Percentiles rank a stretch among this genome's conserved stretches.
Evolutionary conservation across 345 rosid genomes (phyloP).

Genomic region (Murraya paniculata): DNA sequence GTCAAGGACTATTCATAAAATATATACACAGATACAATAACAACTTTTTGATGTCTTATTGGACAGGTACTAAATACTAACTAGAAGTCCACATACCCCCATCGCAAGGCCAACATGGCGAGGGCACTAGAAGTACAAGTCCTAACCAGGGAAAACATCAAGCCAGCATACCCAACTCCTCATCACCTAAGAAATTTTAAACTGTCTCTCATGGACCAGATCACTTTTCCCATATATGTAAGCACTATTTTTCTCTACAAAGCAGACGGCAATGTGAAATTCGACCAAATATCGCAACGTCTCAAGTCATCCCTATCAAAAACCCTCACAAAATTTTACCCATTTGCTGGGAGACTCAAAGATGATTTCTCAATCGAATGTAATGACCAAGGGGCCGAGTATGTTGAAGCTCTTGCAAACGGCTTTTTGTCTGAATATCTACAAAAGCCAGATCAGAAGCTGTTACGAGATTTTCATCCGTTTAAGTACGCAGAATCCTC

Average conservation of each 20-base stretch:
- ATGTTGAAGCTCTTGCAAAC: constrained; percentile 21
- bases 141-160: no score
- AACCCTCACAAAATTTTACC: constrained; percentile 15
- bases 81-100: no score
- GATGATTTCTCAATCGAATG: background rate
- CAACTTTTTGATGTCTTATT: no score
- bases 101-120: no score
- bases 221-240: no score
- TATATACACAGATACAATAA: no score
- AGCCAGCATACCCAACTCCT: background rate
- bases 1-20: no score
- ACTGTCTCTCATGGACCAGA: no score
- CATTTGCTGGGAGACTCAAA: constrained; percentile 15
- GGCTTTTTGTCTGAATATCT: constrained; percentile 9
- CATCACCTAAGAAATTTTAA: background rate
- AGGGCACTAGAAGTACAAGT: no score
- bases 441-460: constrained; percentile 1
- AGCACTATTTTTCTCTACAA: no score
- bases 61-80: no score
- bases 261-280: no score
- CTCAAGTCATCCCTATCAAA: constrained; percentile 18
- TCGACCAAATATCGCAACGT: background rate
- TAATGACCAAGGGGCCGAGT: background rate
- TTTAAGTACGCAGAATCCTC: background rate
- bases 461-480: constrained; percentile 18